Evolutionary conservation across 148 eudicot genomes (phyloP).

Genomic region (Heliamphora exappendiculata): DNA sequence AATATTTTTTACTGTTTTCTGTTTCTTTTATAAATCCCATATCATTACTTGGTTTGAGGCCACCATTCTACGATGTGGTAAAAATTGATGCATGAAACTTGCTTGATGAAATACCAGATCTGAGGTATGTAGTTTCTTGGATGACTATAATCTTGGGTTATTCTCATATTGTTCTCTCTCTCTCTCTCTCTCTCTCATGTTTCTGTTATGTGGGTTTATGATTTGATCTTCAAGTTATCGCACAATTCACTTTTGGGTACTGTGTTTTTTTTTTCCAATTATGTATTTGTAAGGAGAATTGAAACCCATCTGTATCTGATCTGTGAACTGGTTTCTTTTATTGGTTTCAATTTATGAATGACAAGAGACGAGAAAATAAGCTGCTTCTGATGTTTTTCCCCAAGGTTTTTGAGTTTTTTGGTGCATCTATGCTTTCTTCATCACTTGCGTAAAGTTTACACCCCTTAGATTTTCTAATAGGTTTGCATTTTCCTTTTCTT

Average conservation of each 20-base stretch:
- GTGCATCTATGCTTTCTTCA: background rate
- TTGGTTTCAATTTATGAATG: background rate
- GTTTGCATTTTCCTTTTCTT: no score
- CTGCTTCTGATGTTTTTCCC: conserved; percentile 9
- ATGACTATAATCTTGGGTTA: no score
- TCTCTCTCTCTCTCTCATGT: background rate
- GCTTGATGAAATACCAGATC: no score
- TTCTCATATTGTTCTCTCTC: conserved; percentile 2
- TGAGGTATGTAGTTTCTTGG: no score
- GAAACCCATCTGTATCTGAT: background rate
- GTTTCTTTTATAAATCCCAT: no score
- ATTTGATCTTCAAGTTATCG: background rate
- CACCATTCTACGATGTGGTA: no score
- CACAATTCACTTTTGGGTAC: background rate
- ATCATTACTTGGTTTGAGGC: no score
- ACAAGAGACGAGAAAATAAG: background rate
- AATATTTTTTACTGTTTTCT: no score
- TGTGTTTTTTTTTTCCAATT: background rate
- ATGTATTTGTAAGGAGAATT: background rate
- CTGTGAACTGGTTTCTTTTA: conserved; percentile 12
- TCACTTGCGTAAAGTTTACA: background rate
- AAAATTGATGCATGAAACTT: no score
- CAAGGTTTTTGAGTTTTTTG: conserved; percentile 7
- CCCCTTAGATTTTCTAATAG: background rate
- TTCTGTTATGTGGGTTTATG: background rate